A percentile compares a stretch with the other conserved stretches of the same genome.
Evolutionary conservation across 495 filamentous ascomycete species (phyloP).

Genomic region (Penicillium diatomitis): DNA sequence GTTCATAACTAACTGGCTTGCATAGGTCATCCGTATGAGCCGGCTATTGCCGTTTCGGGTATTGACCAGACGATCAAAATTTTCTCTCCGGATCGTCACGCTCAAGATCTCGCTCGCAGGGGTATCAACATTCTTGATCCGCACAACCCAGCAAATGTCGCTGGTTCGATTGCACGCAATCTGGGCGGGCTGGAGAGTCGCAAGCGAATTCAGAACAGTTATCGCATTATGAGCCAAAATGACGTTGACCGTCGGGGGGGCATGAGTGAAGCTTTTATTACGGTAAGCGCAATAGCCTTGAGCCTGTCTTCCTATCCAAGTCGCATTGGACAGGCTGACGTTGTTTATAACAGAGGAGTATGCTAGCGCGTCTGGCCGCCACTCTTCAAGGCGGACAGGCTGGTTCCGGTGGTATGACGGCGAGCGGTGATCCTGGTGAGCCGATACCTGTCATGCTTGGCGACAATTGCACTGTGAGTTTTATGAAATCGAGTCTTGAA

Average conservation of each 20-base stretch:
- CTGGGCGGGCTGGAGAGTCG: constrained; percentile 43
- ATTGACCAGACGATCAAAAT: constrained; percentile 73
- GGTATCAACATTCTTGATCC: constrained; percentile 47
- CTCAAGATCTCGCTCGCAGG: constrained; percentile 47
- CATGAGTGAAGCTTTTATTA: constrained; percentile 52
- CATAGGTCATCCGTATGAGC: constrained; percentile 60
- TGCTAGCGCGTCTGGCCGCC: constrained; percentile 48
- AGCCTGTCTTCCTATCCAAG: background rate
- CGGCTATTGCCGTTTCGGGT: constrained; percentile 58
- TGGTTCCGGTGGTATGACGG: constrained; percentile 5
- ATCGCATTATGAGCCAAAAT: constrained; percentile 57
- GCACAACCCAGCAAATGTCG: constrained; percentile 26
- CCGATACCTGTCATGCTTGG: constrained; percentile 28
- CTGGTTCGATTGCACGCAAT: constrained; percentile 10
- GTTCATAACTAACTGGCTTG: background rate
- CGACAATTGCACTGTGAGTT: constrained; percentile 36
- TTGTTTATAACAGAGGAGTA: constrained; percentile 38
- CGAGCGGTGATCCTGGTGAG: constrained; percentile 4
- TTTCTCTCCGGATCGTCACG: constrained; percentile 55
- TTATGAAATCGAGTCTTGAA: background rate
- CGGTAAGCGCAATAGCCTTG: constrained; percentile 37
- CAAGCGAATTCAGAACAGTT: constrained; percentile 51
- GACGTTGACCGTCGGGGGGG: constrained; percentile 54
- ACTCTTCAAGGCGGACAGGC: constrained; percentile 6
- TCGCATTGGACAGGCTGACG: constrained; percentile 7